Conservation (phyloP, 495 filamentous ascomycete genomes). For the Penicillium desertorum region DNA sequence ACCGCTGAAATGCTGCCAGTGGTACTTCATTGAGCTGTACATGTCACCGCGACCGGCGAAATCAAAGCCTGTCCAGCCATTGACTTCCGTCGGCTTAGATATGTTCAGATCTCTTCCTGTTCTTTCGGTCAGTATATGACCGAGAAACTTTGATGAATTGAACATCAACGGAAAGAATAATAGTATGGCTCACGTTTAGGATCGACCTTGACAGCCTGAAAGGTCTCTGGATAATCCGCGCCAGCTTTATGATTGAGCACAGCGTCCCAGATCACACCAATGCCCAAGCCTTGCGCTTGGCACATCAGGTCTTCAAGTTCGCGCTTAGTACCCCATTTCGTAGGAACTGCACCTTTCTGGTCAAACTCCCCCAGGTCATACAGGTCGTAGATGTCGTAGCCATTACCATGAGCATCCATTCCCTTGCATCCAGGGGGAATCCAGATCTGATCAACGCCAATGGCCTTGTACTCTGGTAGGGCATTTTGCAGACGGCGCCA, state of each 20-base stretch:
- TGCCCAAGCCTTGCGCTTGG: slow-evolving; percentile 50
- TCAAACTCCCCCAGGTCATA: slow-evolving; percentile 78
- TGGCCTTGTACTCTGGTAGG: slow-evolving; percentile 54
- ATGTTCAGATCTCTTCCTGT: slow-evolving; percentile 56
- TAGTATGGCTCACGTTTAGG: slow-evolving; percentile 38
- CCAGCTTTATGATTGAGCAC: slow-evolving; percentile 76
- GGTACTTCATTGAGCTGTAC: slow-evolving; percentile 63
- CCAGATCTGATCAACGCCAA: slow-evolving; percentile 69
- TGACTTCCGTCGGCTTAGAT: slow-evolving; percentile 60
- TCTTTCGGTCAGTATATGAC: not conserved
- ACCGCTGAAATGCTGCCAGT: slow-evolving; percentile 69
- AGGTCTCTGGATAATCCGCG: slow-evolving; percentile 62
- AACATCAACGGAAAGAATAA: not conserved
- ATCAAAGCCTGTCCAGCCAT: slow-evolving; percentile 66
- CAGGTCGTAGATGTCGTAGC: slow-evolving; percentile 77
- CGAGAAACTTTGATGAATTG: not conserved
- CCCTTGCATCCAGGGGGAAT: slow-evolving; percentile 75
- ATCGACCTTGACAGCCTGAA: slow-evolving; percentile 61
- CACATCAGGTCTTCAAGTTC: slow-evolving; percentile 56
- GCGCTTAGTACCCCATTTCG: slow-evolving; percentile 70
- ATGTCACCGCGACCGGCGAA: slow-evolving; percentile 59
- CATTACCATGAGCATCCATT: slow-evolving; percentile 60
- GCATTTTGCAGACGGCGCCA: slow-evolving; percentile 59
- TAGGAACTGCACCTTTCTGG: slow-evolving; percentile 62
- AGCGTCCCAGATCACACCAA: slow-evolving; percentile 71